Evolutionary conservation across 192 early-diverging fungal species (phyloP).

Genomic region (Linnemannia schmuckeri): DNA sequence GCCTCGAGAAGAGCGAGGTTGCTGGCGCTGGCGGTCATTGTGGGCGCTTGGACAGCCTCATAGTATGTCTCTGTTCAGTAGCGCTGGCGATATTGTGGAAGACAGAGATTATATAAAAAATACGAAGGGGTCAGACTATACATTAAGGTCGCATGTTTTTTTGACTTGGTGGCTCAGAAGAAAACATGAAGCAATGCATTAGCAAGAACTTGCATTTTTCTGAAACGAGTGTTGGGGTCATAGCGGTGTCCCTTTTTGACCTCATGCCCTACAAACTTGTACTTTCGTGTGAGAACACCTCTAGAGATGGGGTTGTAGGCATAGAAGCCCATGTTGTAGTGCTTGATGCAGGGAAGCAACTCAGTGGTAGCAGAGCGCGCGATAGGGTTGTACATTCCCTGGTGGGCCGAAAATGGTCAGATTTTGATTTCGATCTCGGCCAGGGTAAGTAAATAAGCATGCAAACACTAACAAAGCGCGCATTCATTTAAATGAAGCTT

Average conservation of each 20-base stretch:
- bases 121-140: too few relatives aligned
- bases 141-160: not conserved
- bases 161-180: not conserved
- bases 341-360: slow-evolving; percentile 30
- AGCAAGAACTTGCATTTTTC: slow-evolving; percentile 10
- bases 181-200: too few relatives aligned
- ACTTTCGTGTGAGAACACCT: slow-evolving; percentile 20
- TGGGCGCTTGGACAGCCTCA: slow-evolving; percentile 59
- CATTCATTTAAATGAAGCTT: not conserved
- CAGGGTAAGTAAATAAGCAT: too few relatives aligned
- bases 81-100: too few relatives aligned
- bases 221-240: slow-evolving; percentile 13
- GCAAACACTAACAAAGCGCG: not conserved
- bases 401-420: slow-evolving; percentile 39
- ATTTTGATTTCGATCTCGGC: too few relatives aligned
- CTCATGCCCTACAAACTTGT: slow-evolving; percentile 10
- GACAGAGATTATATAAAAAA: too few relatives aligned
- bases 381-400: slow-evolving; percentile 54
- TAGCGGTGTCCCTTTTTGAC: slow-evolving; percentile 6
- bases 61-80: slow-evolving; percentile 62
- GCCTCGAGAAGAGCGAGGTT: slow-evolving; percentile 31
- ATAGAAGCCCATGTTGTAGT: slow-evolving; percentile 30
- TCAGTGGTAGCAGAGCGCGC: slow-evolving; percentile 15
- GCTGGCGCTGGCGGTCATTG: slow-evolving; percentile 18
- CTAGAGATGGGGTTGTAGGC: slow-evolving; percentile 30